Evolutionary conservation across 2,329 filamentous ascomycete species (phyloP).

Genomic region (Cyclaneusma minus): DNA sequence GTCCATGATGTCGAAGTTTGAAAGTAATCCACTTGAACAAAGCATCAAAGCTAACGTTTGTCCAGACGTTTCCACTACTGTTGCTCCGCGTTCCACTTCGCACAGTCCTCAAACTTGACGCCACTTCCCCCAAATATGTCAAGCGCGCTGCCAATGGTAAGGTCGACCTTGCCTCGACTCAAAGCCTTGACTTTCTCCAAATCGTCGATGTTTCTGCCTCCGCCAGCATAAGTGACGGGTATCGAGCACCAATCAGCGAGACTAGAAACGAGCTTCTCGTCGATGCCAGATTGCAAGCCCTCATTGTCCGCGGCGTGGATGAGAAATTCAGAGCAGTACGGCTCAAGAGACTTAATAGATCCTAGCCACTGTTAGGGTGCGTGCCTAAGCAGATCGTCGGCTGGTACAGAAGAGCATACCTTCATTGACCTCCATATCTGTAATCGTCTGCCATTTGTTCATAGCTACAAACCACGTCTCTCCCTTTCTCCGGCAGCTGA

Average conservation of each 20-base stretch:
- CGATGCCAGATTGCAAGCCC: slow-evolving; percentile 80
- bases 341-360: slow-evolving; percentile 66
- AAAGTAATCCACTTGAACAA: no score
- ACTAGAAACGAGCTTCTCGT: slow-evolving; percentile 63
- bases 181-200: slow-evolving; percentile 66
- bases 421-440: slow-evolving; percentile 84
- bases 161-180: slow-evolving; percentile 68
- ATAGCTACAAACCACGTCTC: slow-evolving; percentile 91
- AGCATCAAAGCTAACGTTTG: no score
- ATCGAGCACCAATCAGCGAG: slow-evolving; percentile 78
- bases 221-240: slow-evolving; percentile 91
- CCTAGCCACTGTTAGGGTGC: no score
- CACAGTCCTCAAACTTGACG: slow-evolving; percentile 78
- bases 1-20: no score
- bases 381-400: slow-evolving; percentile 6
- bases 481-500: slow-evolving; percentile 68
- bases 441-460: slow-evolving; percentile 98
- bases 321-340: slow-evolving; percentile 90
- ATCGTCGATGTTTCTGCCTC: slow-evolving; percentile 70
- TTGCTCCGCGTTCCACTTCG: slow-evolving; percentile 89
- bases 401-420: slow-evolving; percentile 34
- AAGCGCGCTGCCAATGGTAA: slow-evolving; percentile 91
- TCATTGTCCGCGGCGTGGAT: slow-evolving; percentile 97
- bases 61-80: no score
- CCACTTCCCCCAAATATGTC: slow-evolving; percentile 88